These are phyloP conservation scores for Ophioceras dolichostomum DNA, from an alignment of 2,329 filamentous ascomycete species.

Conservation along the genomic window DNA sequence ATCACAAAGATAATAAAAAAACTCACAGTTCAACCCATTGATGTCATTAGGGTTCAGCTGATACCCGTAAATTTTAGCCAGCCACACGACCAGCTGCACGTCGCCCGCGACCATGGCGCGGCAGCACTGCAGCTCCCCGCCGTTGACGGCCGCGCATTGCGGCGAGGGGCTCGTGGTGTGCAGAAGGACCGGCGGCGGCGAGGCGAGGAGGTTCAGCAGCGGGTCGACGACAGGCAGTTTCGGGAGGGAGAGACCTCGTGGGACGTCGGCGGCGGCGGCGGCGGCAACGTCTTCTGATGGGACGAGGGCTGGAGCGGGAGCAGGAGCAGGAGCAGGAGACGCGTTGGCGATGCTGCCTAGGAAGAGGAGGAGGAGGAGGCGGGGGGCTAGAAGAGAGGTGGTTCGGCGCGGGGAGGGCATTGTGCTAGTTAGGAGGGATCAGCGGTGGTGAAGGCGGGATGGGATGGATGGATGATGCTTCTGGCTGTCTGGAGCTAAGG, in stretches of 20 bases:
- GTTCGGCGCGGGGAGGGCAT: too few relatives aligned
- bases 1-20: not conserved
- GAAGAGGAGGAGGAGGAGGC: not conserved
- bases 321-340: not conserved
- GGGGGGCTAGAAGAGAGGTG: not conserved
- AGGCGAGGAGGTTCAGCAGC: constrained; percentile 11
- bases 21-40: constrained; percentile 18
- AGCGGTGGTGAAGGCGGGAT: too few relatives aligned
- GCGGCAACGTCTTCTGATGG: not conserved
- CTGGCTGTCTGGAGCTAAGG: too few relatives aligned
- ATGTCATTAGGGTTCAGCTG: constrained; percentile 16
- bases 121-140: constrained; percentile 17
- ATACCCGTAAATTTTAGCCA: constrained; percentile 16
- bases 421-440: too few relatives aligned
- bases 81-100: constrained; percentile 14
- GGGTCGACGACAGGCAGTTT: constrained; percentile 4
- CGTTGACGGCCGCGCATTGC: constrained; percentile 14
- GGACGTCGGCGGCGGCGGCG: constrained; percentile 6
- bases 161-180: constrained; percentile 13
- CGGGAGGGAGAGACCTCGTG: constrained; percentile 4
- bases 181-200: constrained; percentile 13
- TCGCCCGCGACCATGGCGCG: constrained; percentile 14
- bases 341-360: not conserved
- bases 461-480: too few relatives aligned
- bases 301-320: not conserved